Evolutionary conservation across 106 monocot genomes (phyloP).

Genomic region (Iris macrosiphon): DNA sequence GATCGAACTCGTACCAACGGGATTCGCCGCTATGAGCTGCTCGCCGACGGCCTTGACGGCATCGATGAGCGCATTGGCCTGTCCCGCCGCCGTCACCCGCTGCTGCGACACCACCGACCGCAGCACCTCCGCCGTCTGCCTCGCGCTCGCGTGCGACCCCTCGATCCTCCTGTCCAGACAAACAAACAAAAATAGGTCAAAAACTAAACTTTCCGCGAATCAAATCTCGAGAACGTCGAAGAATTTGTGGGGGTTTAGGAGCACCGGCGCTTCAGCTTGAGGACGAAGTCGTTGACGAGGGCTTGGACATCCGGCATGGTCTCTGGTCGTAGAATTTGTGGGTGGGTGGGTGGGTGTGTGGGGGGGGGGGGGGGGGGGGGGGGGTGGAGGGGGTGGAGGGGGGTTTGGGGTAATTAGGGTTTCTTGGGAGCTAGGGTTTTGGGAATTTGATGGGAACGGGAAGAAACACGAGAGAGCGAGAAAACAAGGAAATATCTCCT

Average conservation of each 20-base stretch:
- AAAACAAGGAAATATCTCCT: no score
- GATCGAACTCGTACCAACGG: constrained; percentile 46
- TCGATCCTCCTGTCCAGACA: constrained; percentile 61
- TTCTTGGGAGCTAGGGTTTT: no score
- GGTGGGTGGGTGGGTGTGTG: no score
- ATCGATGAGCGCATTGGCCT: constrained; percentile 55
- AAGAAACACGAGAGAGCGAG: no score
- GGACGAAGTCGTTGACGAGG: constrained; percentile 73
- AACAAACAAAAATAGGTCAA: neutral
- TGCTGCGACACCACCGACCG: constrained; percentile 85
- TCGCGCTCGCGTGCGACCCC: constrained; percentile 86
- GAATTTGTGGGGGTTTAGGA: neutral
- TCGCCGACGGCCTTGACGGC: constrained; percentile 68
- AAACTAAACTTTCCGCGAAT: neutral
- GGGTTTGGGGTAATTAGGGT: no score
- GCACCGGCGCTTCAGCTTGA: constrained; percentile 75
- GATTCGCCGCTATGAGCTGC: constrained; percentile 85
- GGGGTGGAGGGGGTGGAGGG: no score
- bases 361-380: no score
- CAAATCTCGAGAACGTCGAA: neutral
- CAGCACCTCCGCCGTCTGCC: constrained; percentile 87
- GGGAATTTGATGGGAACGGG: no score
- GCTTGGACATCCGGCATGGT: constrained; percentile 88
- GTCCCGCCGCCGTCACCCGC: constrained; percentile 61
- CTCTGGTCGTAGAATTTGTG: no score